Evolutionary conservation across 1,139 yeast species (phyloP).

Genomic region (Geotrichum europaeum): DNA sequence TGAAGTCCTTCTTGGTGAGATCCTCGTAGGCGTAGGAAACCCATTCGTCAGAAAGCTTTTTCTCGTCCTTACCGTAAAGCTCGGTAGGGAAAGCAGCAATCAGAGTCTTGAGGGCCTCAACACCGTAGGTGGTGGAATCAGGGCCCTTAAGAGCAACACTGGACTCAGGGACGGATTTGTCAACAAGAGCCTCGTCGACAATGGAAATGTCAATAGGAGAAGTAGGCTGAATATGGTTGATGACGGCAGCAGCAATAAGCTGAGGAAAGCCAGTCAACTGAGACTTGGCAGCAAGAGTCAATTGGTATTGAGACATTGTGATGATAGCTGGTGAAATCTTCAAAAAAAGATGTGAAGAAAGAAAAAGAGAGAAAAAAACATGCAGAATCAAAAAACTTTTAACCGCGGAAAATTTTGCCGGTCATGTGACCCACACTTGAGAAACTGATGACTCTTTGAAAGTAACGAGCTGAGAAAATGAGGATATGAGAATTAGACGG

Average conservation of each 20-base stretch:
- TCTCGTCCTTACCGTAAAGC: slow-evolving; percentile 27
- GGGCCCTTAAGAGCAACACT: slow-evolving; percentile 44
- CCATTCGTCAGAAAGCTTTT: slow-evolving; percentile 45
- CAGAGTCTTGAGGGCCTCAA: slow-evolving; percentile 43
- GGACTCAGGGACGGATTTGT: slow-evolving; percentile 33
- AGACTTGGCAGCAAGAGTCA: slow-evolving; percentile 77
- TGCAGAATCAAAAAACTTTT: neutral
- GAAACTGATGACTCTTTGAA: neutral
- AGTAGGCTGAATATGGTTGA: slow-evolving; percentile 49
- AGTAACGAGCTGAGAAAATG: neutral
- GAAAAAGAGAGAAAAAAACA: neutral
- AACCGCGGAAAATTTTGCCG: neutral
- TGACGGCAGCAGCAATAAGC: slow-evolving; percentile 68
- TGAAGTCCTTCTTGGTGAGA: slow-evolving; percentile 78
- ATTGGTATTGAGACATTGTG: slow-evolving; percentile 14
- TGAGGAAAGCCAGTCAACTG: slow-evolving; percentile 75
- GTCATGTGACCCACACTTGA: neutral
- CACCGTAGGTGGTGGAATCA: slow-evolving; percentile 42
- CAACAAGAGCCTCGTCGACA: slow-evolving; percentile 38
- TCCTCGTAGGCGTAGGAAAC: slow-evolving; percentile 60
- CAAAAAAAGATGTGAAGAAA: neutral
- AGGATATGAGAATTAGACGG: neutral
- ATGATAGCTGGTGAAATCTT: neutral
- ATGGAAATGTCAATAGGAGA: slow-evolving; percentile 55
- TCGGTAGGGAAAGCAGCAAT: slow-evolving; percentile 38